Conservation (phyloP, 345 rosid genomes). For the Gossypium ekmanianum region DNA sequence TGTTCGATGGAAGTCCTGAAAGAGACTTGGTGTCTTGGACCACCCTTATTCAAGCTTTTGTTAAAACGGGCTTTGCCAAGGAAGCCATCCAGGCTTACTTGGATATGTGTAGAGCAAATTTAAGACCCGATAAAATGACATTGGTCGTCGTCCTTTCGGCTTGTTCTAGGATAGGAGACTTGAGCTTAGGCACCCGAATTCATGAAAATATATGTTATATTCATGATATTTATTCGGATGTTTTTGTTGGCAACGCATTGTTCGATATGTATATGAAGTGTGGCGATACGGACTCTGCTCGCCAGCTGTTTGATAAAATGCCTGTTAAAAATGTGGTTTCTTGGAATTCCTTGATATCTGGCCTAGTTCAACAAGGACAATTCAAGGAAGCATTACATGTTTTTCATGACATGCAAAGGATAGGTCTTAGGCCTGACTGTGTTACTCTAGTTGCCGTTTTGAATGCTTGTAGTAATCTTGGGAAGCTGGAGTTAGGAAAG, state of each 20-base stretch:
- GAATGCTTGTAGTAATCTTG: constrained; percentile 49
- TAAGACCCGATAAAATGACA: constrained; percentile 34
- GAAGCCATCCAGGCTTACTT: constrained; percentile 36
- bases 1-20: constrained; percentile 34
- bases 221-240: constrained; percentile 34
- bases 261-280: constrained; percentile 50
- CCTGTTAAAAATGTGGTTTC: constrained; percentile 45
- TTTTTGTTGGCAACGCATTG: constrained; percentile 43
- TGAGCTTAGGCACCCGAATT: constrained; percentile 40
- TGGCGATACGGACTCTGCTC: constrained; percentile 28
- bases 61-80: constrained; percentile 29
- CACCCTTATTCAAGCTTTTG: constrained; percentile 46
- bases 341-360: constrained; percentile 55
- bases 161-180: constrained; percentile 40
- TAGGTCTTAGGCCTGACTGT: constrained; percentile 32
- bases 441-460: constrained; percentile 40
- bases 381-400: constrained; percentile 39
- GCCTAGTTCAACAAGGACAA: constrained; percentile 41
- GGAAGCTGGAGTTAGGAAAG: constrained; percentile 42
- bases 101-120: constrained; percentile 29
- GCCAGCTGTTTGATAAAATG: constrained; percentile 35
- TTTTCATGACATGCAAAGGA: constrained; percentile 36
- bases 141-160: constrained; percentile 49
- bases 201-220: constrained; percentile 24
- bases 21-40: constrained; percentile 53